Conservation (phyloP, 768 basidiomycete genomes). For the Hydnum rufescens region DNA sequence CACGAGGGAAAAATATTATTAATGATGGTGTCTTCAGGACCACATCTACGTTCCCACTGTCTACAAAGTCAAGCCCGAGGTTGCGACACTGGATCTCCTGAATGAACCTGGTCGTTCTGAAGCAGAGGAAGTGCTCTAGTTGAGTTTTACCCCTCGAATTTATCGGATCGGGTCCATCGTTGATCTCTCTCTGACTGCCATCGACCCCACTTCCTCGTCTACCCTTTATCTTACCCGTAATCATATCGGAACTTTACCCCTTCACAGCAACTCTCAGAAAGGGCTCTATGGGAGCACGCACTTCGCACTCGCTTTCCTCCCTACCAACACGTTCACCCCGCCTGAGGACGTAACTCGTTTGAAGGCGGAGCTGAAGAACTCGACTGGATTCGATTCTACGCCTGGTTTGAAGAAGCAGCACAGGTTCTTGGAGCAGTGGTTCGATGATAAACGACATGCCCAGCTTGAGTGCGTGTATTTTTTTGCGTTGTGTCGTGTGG, state of each 20-base stretch:
- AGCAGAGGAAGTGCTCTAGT: constrained; percentile 4
- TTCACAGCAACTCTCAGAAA: constrained; percentile 1
- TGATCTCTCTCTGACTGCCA: too few relatives aligned
- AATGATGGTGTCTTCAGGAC: too few relatives aligned
- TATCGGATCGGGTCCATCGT: too few relatives aligned
- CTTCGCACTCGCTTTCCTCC: constrained; percentile 8
- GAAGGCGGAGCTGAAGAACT: neutral
- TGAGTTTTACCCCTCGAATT: constrained; percentile 6
- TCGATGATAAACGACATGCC: constrained; percentile 3
- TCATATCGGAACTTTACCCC: neutral
- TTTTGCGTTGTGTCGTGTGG: too few relatives aligned
- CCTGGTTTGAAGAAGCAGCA: neutral
- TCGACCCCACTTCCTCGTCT: too few relatives aligned
- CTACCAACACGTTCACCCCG: neutral
- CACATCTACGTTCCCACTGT: constrained; percentile 7
- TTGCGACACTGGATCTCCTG: constrained; percentile 6
- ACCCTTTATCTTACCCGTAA: neutral
- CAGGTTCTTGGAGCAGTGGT: constrained; percentile 4
- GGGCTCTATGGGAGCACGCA: constrained; percentile 8
- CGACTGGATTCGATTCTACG: neutral
- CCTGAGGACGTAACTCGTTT: neutral
- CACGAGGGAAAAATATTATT: too few relatives aligned
- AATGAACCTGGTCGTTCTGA: too few relatives aligned
- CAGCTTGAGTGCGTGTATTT: neutral
- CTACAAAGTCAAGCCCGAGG: constrained; percentile 2